Evolutionary conservation across 2,329 filamentous ascomycete species (phyloP).

Genomic region (Monosporascus ibericus): DNA sequence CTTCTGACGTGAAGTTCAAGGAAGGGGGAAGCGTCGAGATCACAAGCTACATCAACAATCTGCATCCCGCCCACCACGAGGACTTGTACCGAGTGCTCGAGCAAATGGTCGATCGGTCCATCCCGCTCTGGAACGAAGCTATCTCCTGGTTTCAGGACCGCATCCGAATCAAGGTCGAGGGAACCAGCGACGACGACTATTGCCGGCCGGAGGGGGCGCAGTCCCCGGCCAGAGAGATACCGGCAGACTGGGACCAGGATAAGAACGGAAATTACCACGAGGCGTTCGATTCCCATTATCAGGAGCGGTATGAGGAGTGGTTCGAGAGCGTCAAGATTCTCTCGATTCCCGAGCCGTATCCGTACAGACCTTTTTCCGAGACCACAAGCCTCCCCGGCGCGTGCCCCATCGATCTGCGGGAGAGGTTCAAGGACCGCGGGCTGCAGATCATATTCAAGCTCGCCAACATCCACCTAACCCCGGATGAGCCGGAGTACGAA

Average conservation of each 20-base stretch:
- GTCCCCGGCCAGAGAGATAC: conserved; percentile 12
- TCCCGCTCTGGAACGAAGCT: conserved; percentile 40
- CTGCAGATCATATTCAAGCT: conserved; percentile 61
- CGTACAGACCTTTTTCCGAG: conserved; percentile 5
- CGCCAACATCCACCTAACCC: conserved; percentile 54
- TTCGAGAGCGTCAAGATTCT: conserved; percentile 4
- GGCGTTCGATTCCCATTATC: conserved; percentile 4
- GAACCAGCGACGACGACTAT: conserved; percentile 4
- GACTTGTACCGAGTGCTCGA: conserved; percentile 36
- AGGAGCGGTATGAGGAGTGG: conserved; percentile 11
- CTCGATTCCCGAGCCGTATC: conserved; percentile 13
- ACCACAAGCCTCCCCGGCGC: not conserved
- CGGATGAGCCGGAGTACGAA: conserved; percentile 47
- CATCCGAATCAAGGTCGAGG: conserved; percentile 8
- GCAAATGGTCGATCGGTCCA: conserved; percentile 30
- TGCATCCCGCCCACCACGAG: conserved; percentile 37
- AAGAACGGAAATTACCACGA: conserved; percentile 8
- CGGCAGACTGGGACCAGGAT: conserved; percentile 4
- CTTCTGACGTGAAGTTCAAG: conserved; percentile 40
- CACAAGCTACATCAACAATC: conserved; percentile 47
- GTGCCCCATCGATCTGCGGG: conserved; percentile 18
- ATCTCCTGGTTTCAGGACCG: conserved; percentile 3
- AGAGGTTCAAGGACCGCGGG: conserved; percentile 22
- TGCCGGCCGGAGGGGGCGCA: conserved; percentile 4
- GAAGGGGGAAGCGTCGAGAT: conserved; percentile 31